A percentile compares a stretch with the other conserved stretches of the same genome.
These are phyloP conservation scores for Capsella rubella DNA, from an alignment of 441 rosid species.

Conservation along the genomic window DNA sequence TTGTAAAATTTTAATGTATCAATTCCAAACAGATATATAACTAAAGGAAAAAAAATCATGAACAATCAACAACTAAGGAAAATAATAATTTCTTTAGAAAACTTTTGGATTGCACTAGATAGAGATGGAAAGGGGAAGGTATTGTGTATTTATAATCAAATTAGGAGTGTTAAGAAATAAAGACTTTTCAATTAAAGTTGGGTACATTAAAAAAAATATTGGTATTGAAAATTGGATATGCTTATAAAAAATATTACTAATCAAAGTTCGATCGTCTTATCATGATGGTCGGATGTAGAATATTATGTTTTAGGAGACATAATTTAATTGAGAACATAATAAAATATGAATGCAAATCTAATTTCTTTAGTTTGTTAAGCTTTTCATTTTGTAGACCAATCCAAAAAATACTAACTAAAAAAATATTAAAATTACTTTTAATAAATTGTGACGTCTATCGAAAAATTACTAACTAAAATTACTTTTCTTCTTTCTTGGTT, in stretches of 20 bases:
- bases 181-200: background rate
- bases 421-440: no score
- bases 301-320: no score
- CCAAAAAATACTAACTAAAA: no score
- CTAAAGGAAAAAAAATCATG: no score
- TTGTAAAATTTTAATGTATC: background rate
- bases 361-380: background rate
- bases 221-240: no score
- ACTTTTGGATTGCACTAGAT: background rate
- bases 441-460: background rate
- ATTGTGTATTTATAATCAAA: background rate
- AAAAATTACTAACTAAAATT: no score
- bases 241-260: no score
- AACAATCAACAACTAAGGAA: background rate
- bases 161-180: background rate
- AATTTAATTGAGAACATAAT: no score
- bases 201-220: background rate
- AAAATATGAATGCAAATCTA: no score
- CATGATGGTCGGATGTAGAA: no score
- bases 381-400: background rate
- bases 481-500: no score
- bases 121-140: background rate
- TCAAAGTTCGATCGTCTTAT: no score
- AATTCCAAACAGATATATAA: background rate
- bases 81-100: background rate